Evolutionary conservation across 805 yeast species (phyloP).

Genomic region (Saitoella complicata): DNA sequence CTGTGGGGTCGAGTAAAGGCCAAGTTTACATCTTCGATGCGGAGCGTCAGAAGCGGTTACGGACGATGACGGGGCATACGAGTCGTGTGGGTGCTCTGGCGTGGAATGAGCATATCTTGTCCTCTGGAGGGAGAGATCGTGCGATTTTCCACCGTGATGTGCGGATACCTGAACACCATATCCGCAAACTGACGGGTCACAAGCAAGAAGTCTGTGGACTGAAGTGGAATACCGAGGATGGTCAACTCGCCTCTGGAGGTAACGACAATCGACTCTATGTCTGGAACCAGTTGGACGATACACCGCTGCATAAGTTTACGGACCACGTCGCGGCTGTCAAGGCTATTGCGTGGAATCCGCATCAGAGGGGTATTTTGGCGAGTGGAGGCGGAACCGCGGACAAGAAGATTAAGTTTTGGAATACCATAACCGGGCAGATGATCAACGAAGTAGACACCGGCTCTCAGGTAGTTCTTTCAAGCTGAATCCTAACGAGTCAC

Average conservation of each 20-base stretch:
- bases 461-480: constrained; percentile 34
- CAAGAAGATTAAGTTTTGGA: constrained; percentile 81
- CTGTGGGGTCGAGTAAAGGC: constrained; percentile 79
- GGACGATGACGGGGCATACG: constrained; percentile 85
- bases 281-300: constrained; percentile 62
- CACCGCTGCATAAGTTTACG: constrained; percentile 55
- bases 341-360: constrained; percentile 96
- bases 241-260: constrained; percentile 88
- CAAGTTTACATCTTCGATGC: constrained; percentile 93
- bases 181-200: constrained; percentile 56
- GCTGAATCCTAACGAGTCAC: too few relatives aligned
- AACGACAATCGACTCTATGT: constrained; percentile 76
- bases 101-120: constrained; percentile 82
- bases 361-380: constrained; percentile 82
- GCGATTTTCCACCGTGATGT: constrained; percentile 82
- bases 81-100: constrained; percentile 64
- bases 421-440: constrained; percentile 60
- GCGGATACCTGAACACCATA: constrained; percentile 65
- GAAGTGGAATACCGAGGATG: constrained; percentile 82
- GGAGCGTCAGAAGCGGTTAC: constrained; percentile 56
- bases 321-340: constrained; percentile 93
- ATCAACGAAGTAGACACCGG: constrained; percentile 81
- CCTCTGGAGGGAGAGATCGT: constrained; percentile 78
- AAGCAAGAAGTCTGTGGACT: constrained; percentile 94
- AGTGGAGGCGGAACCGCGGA: constrained; percentile 97